Conservation (phyloP, 164 flowering plant genomes). For the Vitis cinerea region DNA sequence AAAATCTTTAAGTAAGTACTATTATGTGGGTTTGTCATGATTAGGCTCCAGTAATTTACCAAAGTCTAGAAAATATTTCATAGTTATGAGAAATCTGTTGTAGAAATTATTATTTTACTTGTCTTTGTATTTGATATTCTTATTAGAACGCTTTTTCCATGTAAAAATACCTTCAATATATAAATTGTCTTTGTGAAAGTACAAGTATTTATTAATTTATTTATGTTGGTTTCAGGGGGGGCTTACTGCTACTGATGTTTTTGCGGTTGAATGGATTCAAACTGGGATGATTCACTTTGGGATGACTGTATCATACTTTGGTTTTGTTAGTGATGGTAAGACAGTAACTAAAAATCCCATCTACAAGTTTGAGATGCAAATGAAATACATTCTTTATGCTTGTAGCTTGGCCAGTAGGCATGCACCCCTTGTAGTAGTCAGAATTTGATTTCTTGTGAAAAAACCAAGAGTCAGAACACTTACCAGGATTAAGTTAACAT, state of each 20-base stretch:
- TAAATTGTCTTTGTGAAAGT: no score
- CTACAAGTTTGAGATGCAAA: not conserved
- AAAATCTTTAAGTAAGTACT: no score
- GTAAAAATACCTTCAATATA: no score
- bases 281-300: conserved; percentile 89
- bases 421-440: not conserved
- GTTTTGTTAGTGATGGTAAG: conserved; percentile 98
- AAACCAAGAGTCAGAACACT: no score
- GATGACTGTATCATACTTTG: conserved; percentile 90
- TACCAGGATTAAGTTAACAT: not conserved
- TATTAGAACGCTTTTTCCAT: no score
- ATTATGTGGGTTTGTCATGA: no score
- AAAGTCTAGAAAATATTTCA: no score
- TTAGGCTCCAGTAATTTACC: no score
- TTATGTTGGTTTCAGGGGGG: conserved; percentile 74
- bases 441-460: no score
- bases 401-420: not conserved
- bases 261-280: conserved; percentile 94
- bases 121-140: no score
- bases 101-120: no score
- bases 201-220: not conserved
- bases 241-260: conserved; percentile 95
- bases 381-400: not conserved
- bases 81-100: no score
- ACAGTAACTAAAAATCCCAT: not conserved